Evolutionary conservation across 1,284 basidiomycete genomes (phyloP), one percentile per base, ranked within the genome.

Genomic region (Ustilago tritici): DNA sequence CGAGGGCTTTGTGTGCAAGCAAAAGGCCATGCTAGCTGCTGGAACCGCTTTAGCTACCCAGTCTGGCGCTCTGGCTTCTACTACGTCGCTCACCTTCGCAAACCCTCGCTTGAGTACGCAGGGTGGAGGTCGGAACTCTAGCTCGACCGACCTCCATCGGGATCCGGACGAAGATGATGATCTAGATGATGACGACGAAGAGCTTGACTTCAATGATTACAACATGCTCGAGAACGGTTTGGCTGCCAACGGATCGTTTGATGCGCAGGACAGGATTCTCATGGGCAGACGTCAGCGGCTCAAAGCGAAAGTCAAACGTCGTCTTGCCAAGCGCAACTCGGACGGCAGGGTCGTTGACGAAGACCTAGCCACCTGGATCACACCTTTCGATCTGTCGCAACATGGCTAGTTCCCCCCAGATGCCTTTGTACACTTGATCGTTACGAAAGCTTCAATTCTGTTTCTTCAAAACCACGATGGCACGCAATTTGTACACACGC

Each of bases 321-420:
- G 66, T 14, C 61, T 81, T 3, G 76, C 61, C n/a, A 81, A 81
- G 64, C 55, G 80, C 35, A 63, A 52, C 17, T 56, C 72, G n/a
- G 80, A 81, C 41, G 72, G 75, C 3, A 65, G 63, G 23, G 55
- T 78, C 28, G 78, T 82, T 11, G 77, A 81, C 43, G 74, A 82
- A 49, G 79, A 82, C 36, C 71, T 82, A 38, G 73, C 71, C 9
- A 61, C 74, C 1, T 79, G 81, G 76, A 81, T 82, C 70, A 82
- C 79, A 4, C 79, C 79, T 0, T 81, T 79, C 49, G 77, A 81
- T 41, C 56, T 81, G 3, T 65, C 71, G 2, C 55, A 81, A 57
- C 77, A 77, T 38, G 76, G 72, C 28, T 71, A 61, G 50, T 40
- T n/a, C 4, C 31, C 32, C 28, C 34, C 31, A 34, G 7, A 47